phyloP scores from a whole-genome alignment of 768 basidiomycete species.

The Dioszegia aurantiaca region DNA sequence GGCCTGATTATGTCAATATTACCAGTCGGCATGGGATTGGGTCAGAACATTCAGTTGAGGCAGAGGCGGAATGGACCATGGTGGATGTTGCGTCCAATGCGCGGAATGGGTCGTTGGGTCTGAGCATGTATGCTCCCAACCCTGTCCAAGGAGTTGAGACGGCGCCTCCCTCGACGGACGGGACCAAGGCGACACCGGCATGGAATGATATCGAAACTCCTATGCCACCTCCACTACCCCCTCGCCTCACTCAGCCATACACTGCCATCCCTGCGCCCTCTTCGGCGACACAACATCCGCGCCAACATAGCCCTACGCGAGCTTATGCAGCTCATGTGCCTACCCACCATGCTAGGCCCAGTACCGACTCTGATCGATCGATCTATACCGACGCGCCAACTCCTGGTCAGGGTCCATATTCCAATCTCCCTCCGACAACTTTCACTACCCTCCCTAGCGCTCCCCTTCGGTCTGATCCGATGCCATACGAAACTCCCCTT shows the following conservation, averaged over 20 bases:
- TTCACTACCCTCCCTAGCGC: neutral
- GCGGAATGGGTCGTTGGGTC: neutral
- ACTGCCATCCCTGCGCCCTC: slow-evolving; percentile 1
- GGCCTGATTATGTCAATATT: slow-evolving; percentile 4
- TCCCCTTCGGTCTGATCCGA: neutral
- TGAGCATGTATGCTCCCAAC: slow-evolving; percentile 12
- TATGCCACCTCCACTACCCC: slow-evolving; percentile 8
- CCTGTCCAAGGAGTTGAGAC: no score
- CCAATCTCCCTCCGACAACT: neutral
- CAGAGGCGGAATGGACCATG: slow-evolving; percentile 12
- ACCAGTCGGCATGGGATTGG: slow-evolving; percentile 10
- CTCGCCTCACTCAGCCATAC: neutral
- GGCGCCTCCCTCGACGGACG: no score
- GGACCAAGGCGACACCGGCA: neutral
- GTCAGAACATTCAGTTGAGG: neutral
- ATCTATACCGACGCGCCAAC: slow-evolving; percentile 5
- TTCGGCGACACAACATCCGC: no score
- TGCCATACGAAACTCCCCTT: neutral
- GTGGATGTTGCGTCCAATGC: neutral
- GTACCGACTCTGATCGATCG: slow-evolving; percentile 5
- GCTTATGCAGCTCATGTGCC: neutral
- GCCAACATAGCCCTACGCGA: no score
- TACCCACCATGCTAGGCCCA: neutral
- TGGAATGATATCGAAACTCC: neutral
- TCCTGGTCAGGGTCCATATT: neutral